Conservation (phyloP, 345 rosid species). For the Heritiera littoralis region DNA sequence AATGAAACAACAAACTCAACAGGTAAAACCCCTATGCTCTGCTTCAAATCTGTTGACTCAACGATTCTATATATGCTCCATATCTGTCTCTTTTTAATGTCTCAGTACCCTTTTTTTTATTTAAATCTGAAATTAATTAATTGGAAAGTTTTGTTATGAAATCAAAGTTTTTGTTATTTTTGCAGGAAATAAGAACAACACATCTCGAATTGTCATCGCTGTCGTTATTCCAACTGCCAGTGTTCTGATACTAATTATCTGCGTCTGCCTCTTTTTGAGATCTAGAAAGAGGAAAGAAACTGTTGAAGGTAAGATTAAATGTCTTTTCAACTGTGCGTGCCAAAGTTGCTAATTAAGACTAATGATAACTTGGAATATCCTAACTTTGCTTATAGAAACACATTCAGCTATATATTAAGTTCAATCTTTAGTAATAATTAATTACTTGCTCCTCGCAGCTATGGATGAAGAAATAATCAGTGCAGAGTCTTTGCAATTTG, state of each 20-base stretch:
- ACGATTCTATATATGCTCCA: background rate
- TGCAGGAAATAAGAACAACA: conserved; percentile 7
- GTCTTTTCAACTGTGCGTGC: background rate
- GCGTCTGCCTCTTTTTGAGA: background rate
- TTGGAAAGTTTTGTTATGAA: background rate
- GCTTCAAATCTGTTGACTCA: background rate
- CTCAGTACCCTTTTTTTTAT: too few relatives aligned
- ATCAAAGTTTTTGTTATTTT: background rate
- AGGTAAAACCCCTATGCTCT: background rate
- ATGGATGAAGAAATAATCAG: background rate
- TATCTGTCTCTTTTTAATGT: too few relatives aligned
- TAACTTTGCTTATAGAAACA: too few relatives aligned
- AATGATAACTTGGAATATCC: background rate
- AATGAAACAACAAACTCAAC: background rate
- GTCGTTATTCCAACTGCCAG: background rate
- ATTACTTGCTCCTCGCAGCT: background rate
- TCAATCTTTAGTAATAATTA: too few relatives aligned
- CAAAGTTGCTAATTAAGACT: too few relatives aligned
- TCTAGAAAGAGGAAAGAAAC: background rate
- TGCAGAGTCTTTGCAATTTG: background rate
- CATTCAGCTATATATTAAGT: background rate
- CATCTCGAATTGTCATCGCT: conserved; percentile 2
- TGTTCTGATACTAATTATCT: background rate
- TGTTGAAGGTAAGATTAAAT: background rate
- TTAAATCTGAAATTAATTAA: too few relatives aligned